phyloP scores from a whole-genome alignment of 495 filamentous ascomycete species.

The Talaromyces trachyspermus region DNA sequence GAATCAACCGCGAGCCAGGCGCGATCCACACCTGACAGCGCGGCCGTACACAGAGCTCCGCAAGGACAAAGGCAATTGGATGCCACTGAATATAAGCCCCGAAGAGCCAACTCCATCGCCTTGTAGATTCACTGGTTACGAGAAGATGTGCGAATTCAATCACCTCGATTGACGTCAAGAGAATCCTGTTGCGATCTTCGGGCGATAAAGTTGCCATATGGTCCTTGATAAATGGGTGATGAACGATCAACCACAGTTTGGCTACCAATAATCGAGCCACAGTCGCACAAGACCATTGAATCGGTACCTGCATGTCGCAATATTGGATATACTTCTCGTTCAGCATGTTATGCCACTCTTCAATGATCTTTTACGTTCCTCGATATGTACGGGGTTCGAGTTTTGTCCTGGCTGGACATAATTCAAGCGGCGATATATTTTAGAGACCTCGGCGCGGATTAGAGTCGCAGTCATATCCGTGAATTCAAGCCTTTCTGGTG shows the following conservation, averaged over 20 bases:
- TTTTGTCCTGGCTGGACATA: conserved; percentile 19
- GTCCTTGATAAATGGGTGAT: conserved; percentile 50
- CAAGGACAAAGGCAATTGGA: conserved; percentile 63
- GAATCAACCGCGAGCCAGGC: conserved; percentile 70
- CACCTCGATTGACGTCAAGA: conserved; percentile 66
- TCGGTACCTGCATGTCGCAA: conserved; percentile 51
- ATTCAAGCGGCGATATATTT: conserved; percentile 34
- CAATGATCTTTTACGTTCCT: conserved; percentile 57
- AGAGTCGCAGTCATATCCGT: conserved; percentile 80
- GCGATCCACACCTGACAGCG: conserved; percentile 61
- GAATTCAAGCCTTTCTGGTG: conserved; percentile 48
- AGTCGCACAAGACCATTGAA: conserved; percentile 65
- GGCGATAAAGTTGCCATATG: conserved; percentile 32
- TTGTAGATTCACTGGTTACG: conserved; percentile 50
- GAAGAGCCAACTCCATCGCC: conserved; percentile 76
- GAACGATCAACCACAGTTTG: conserved; percentile 58
- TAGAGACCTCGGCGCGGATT: conserved; percentile 56
- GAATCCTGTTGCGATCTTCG: conserved; percentile 63
- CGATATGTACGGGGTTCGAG: conserved; percentile 19
- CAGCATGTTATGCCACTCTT: conserved; percentile 52
- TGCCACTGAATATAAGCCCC: conserved; percentile 78
- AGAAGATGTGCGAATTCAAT: conserved; percentile 65
- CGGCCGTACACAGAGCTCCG: conserved; percentile 70
- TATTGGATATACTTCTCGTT: conserved; percentile 61
- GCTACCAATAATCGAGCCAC: conserved; percentile 60